Evolutionary conservation across 2,329 filamentous ascomycete species (phyloP).

Genomic region (Exophiala xenobiotica): DNA sequence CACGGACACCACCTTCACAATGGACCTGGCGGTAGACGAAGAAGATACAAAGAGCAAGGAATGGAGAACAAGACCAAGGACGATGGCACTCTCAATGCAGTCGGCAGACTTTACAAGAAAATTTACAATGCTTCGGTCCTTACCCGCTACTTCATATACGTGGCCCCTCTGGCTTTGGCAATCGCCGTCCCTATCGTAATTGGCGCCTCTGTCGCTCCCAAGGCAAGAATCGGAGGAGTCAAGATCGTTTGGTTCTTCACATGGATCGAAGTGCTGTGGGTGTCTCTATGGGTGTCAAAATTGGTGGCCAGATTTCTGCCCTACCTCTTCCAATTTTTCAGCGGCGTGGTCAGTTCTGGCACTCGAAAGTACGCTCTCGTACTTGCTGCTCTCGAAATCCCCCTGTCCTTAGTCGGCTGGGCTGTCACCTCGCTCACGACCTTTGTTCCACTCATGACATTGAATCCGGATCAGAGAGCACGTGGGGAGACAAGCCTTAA

Average conservation of each 20-base stretch:
- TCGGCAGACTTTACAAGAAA: slow-evolving; percentile 61
- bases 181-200: slow-evolving; percentile 64
- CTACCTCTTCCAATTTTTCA: slow-evolving; percentile 59
- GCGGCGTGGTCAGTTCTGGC: slow-evolving; percentile 63
- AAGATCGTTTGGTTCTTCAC: slow-evolving; percentile 61
- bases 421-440: slow-evolving; percentile 59
- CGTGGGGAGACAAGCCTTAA: slow-evolving; percentile 36
- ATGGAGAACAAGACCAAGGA: slow-evolving; percentile 42
- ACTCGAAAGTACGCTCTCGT: slow-evolving; percentile 64
- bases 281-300: slow-evolving; percentile 63
- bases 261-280: slow-evolving; percentile 66
- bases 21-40: slow-evolving; percentile 33
- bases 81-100: slow-evolving; percentile 56
- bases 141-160: slow-evolving; percentile 64
- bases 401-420: slow-evolving; percentile 62
- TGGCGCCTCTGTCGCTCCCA: slow-evolving; percentile 51
- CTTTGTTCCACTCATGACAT: slow-evolving; percentile 52
- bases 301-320: slow-evolving; percentile 59
- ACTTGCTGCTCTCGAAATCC: slow-evolving; percentile 58
- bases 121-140: slow-evolving; percentile 63
- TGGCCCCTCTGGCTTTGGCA: slow-evolving; percentile 56
- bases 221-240: slow-evolving; percentile 56
- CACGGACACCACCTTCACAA: slow-evolving; percentile 20
- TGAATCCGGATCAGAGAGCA: slow-evolving; percentile 40
- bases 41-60: slow-evolving; percentile 38